Conservation (phyloP, 2,329 filamentous ascomycete species). For the Nigrospora oryzae region DNA sequence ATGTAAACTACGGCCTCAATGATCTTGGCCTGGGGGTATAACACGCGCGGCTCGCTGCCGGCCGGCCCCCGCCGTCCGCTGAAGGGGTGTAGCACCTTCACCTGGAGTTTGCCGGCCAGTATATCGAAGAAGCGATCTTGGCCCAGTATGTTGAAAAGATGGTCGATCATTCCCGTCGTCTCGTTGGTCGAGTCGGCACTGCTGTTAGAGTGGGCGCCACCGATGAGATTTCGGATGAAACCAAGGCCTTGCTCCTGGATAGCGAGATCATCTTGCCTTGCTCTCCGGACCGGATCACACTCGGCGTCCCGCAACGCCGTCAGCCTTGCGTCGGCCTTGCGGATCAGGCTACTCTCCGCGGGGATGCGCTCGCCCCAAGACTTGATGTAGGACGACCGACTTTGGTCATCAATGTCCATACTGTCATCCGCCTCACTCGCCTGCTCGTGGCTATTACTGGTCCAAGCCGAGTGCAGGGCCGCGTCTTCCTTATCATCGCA, state of each 20-base stretch:
- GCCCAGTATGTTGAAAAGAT: constrained; percentile 68
- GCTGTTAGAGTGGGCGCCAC: constrained; percentile 42
- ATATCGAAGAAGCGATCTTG: constrained; percentile 74
- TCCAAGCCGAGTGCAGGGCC: constrained; percentile 30
- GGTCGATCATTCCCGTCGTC: constrained; percentile 71
- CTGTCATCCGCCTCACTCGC: constrained; percentile 47
- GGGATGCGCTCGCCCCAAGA: constrained; percentile 4
- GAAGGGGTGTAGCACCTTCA: constrained; percentile 47
- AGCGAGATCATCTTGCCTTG: constrained; percentile 68
- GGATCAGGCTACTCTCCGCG: constrained; percentile 23
- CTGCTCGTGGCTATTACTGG: constrained; percentile 15
- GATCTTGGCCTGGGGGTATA: constrained; percentile 59
- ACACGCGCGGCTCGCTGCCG: constrained; percentile 35
- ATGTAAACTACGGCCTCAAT: constrained; percentile 73
- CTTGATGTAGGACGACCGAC: constrained; percentile 11
- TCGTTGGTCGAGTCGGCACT: constrained; percentile 39
- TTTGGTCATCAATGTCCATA: constrained; percentile 45
- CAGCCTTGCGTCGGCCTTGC: constrained; percentile 41
- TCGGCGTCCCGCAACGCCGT: constrained; percentile 54
- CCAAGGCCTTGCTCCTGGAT: constrained; percentile 89
- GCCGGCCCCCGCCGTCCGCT: constrained; percentile 25
- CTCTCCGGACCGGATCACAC: constrained; percentile 56
- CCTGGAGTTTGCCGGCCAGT: constrained; percentile 67
- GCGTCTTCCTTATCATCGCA: constrained; percentile 52
- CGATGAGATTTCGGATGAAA: constrained; percentile 83